Conservation (phyloP, 1,139 yeast genomes). For the Saccharomycopsis hybrid region DNA sequence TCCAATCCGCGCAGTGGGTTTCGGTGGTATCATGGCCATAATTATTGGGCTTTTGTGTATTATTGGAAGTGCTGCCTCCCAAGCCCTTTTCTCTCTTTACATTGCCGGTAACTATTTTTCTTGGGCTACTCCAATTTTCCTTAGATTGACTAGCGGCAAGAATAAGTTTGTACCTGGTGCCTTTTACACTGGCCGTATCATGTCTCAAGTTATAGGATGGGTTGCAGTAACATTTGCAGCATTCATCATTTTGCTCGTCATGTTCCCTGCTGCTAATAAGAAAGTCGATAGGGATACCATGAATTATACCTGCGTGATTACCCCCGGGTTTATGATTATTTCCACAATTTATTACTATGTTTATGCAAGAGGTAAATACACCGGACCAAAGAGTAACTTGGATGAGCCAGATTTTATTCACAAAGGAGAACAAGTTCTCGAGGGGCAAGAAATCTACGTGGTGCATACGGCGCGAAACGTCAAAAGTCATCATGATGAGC, state of each 20-base stretch:
- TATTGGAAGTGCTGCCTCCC: slow-evolving; percentile 52
- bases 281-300: slow-evolving; percentile 37
- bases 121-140: slow-evolving; percentile 51
- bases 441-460: slow-evolving; percentile 21
- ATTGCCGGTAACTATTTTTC: slow-evolving; percentile 58
- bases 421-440: slow-evolving; percentile 23
- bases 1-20: slow-evolving; percentile 56
- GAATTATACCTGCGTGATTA: slow-evolving; percentile 58
- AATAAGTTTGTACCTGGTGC: slow-evolving; percentile 55
- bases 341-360: slow-evolving; percentile 39
- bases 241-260: slow-evolving; percentile 39
- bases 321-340: slow-evolving; percentile 42
- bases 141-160: slow-evolving; percentile 41
- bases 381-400: slow-evolving; percentile 41
- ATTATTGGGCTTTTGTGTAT: slow-evolving; percentile 52
- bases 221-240: slow-evolving; percentile 26
- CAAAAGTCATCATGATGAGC: slow-evolving; percentile 20
- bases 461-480: slow-evolving; percentile 19
- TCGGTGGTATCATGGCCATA: slow-evolving; percentile 42
- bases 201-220: slow-evolving; percentile 40
- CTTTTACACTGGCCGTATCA: slow-evolving; percentile 48
- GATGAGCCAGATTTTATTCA: slow-evolving; percentile 24
- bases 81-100: slow-evolving; percentile 51
- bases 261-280: slow-evolving; percentile 34
- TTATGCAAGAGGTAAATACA: slow-evolving; percentile 42